Conservation (phyloP, 2,329 filamentous ascomycete species). For the Alternaria viburni region DNA sequence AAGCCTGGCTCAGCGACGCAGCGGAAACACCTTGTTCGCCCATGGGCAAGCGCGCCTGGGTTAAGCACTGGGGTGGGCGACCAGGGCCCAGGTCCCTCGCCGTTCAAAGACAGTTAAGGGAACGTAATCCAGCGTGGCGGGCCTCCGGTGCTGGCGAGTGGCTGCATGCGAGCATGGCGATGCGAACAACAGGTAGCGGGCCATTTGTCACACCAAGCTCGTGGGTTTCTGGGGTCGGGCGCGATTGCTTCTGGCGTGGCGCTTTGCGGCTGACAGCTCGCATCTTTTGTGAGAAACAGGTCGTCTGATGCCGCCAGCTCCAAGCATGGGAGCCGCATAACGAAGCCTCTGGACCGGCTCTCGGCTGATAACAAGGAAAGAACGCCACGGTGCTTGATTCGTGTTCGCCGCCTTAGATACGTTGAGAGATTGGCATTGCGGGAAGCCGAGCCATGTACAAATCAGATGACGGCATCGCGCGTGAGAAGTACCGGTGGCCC, state of each 20-base stretch:
- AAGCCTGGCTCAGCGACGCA: conserved; percentile 15
- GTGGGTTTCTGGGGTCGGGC: conserved; percentile 12
- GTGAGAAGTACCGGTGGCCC: conserved; percentile 10
- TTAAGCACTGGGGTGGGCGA: conserved; percentile 10
- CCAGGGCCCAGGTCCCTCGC: conserved; percentile 18
- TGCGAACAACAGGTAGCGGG: neutral
- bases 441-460: neutral
- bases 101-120: conserved; percentile 13
- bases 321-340: conserved; percentile 1
- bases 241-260: conserved; percentile 14
- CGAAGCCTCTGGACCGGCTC: conserved; percentile 3
- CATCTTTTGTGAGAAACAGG: conserved; percentile 29
- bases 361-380: conserved; percentile 15
- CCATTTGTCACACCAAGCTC: conserved; percentile 1
- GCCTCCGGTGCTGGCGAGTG: conserved; percentile 2
- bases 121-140: conserved; percentile 23
- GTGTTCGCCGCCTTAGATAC: neutral
- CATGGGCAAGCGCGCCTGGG: conserved; percentile 17
- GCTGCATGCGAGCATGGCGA: neutral
- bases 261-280: conserved; percentile 13
- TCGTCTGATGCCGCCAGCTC: conserved; percentile 15
- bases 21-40: conserved; percentile 13
- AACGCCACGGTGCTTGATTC: conserved; percentile 8
- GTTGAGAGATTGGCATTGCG: conserved; percentile 5
- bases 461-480: conserved; percentile 24